Percentiles rank a stretch among this genome's conserved stretches.
Evolutionary conservation across 1,139 yeast genomes (phyloP).

Genomic region (Geotrichum bryndzae): DNA sequence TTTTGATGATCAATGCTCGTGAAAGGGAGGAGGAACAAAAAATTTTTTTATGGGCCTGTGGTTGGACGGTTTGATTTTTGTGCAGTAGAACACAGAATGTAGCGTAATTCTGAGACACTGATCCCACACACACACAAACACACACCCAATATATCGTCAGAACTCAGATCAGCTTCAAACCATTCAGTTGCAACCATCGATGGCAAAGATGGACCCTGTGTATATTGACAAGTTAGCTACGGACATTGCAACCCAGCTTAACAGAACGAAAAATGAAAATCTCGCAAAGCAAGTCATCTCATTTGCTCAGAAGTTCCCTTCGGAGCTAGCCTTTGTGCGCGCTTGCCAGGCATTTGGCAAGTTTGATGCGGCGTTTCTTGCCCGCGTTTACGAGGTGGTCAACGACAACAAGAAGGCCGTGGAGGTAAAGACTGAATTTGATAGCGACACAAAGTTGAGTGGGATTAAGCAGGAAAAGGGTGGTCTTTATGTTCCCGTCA

Average conservation of each 20-base stretch:
- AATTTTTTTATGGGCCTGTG: not conserved
- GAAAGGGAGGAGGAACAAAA: not conserved
- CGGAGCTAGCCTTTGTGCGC: constrained; percentile 23
- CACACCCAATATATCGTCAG: not conserved
- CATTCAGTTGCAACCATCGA: not conserved
- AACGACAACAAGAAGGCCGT: not conserved
- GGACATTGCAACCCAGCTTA: constrained; percentile 28
- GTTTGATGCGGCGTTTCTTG: constrained; percentile 27
- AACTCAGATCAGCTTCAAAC: not conserved
- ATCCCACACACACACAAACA: not conserved
- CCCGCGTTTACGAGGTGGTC: constrained; percentile 20
- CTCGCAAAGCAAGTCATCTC: constrained; percentile 27
- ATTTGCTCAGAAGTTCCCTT: constrained; percentile 23
- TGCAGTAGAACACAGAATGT: constrained; percentile 1
- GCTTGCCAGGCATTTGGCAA: constrained; percentile 32
- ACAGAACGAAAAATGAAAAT: constrained; percentile 23
- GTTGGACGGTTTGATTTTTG: not conserved
- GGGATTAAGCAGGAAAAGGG: constrained; percentile 4
- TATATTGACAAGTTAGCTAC: constrained; percentile 21
- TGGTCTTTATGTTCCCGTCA: constrained; percentile 7
- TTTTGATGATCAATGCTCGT: not conserved
- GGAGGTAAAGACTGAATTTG: constrained; percentile 3
- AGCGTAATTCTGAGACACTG: not conserved
- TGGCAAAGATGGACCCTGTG: constrained; percentile 9
- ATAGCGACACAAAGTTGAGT: not conserved